Evolutionary conservation across 164 flowering plant genomes (phyloP).

Genomic region (Aristolochia contorta): DNA sequence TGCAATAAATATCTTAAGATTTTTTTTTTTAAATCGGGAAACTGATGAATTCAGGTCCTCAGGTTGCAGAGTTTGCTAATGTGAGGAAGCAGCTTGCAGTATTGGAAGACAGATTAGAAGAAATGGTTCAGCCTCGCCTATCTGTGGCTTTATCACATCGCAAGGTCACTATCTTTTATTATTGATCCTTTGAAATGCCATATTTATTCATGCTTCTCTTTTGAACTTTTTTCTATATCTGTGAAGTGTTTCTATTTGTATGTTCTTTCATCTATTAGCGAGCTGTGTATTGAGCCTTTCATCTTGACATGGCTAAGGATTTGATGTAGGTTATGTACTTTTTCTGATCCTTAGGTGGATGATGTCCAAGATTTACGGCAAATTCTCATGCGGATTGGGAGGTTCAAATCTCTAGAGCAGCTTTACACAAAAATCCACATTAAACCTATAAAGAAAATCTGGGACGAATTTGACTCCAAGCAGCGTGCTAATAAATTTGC

Average conservation of each 20-base stretch:
- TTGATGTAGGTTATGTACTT: too few species aligned
- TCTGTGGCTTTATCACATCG: conserved; percentile 80
- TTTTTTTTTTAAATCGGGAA: too few species aligned
- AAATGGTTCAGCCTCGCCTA: conserved; percentile 94
- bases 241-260: background rate
- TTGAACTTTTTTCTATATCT: too few species aligned
- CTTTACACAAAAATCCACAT: conserved; percentile 83
- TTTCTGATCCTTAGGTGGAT: conserved; percentile 39
- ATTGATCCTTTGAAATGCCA: background rate
- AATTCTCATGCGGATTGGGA: conserved; percentile 84
- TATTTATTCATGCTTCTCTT: background rate
- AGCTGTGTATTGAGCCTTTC: too few species aligned
- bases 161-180: conserved; percentile 36
- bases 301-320: too few species aligned
- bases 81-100: conserved; percentile 96
- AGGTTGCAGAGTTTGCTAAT: conserved; percentile 99
- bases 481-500: conserved; percentile 42
- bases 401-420: conserved; percentile 78
- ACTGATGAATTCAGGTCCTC: conserved; percentile 5
- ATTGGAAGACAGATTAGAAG: conserved; percentile 87
- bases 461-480: conserved; percentile 80
- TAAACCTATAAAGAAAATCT: conserved; percentile 65
- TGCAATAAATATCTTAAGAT: too few species aligned
- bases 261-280: background rate
- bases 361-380: conserved; percentile 79